Evolutionary conservation across 371 early-diverging fungal genomes (phyloP).

Genomic region (Apophysomyces trapeziformis): DNA sequence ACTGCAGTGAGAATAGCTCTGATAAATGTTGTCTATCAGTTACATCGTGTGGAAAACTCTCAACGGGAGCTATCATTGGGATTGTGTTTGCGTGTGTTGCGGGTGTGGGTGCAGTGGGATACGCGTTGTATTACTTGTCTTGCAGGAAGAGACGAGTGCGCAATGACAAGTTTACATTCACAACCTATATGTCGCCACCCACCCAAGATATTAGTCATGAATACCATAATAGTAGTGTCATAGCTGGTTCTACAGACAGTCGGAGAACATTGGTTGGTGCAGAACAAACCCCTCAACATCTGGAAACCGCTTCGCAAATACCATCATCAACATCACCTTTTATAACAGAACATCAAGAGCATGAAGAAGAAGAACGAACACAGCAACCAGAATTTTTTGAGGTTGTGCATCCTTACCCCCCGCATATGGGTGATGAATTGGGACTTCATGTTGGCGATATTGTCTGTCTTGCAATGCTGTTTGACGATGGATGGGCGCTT

Average conservation of each 20-base stretch:
- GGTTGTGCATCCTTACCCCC: constrained; percentile 49
- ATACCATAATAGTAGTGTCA: not conserved
- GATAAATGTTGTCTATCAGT: constrained; percentile 32
- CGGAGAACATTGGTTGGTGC: constrained; percentile 3
- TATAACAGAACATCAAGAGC: constrained; percentile 9
- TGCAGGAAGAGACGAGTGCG: constrained; percentile 13
- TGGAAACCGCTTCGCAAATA: constrained; percentile 14
- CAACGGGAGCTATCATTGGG: constrained; percentile 38
- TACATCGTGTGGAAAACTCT: constrained; percentile 15
- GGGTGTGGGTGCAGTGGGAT: constrained; percentile 10
- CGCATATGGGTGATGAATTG: constrained; percentile 66
- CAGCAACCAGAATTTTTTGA: constrained; percentile 31
- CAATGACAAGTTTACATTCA: constrained; percentile 4
- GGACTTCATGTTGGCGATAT: constrained; percentile 63
- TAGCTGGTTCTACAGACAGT: constrained; percentile 7
- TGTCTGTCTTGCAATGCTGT: constrained; percentile 55
- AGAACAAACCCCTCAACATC: constrained; percentile 7
- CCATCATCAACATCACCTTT: constrained; percentile 14
- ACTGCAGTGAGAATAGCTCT: constrained; percentile 22
- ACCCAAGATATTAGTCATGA: not conserved
- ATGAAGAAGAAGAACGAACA: not conserved
- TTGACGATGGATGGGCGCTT: constrained; percentile 76
- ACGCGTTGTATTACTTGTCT: constrained; percentile 9
- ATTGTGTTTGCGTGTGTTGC: constrained; percentile 28
- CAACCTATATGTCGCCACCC: constrained; percentile 2